Conservation (phyloP, 1,284 basidiomycete species). For the Mycena citricolor region DNA sequence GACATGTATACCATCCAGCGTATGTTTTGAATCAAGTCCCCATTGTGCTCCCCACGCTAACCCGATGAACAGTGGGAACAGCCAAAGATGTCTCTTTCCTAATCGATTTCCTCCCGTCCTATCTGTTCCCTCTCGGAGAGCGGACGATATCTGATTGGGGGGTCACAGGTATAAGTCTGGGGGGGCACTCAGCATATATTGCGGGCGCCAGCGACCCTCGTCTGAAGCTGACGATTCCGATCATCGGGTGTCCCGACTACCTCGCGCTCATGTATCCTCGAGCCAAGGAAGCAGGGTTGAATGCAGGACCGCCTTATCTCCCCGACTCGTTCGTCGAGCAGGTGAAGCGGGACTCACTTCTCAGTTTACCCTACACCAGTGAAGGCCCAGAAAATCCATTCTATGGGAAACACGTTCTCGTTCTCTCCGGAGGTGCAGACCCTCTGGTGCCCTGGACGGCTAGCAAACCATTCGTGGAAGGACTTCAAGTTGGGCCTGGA, state of each 20-base stretch:
- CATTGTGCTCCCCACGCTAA: slow-evolving; percentile 7
- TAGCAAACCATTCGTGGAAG: slow-evolving; percentile 53
- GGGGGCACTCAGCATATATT: slow-evolving; percentile 80
- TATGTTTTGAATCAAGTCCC: slow-evolving; percentile 30
- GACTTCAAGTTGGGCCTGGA: slow-evolving; percentile 52
- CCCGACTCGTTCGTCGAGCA: slow-evolving; percentile 53
- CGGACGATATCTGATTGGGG: slow-evolving; percentile 67
- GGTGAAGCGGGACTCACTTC: slow-evolving; percentile 48
- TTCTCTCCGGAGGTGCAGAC: slow-evolving; percentile 63
- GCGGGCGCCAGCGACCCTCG: slow-evolving; percentile 27
- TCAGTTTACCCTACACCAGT: slow-evolving; percentile 37
- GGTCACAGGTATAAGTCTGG: slow-evolving; percentile 70
- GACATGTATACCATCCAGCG: slow-evolving; percentile 78
- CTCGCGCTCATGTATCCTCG: slow-evolving; percentile 58
- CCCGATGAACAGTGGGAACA: slow-evolving; percentile 56
- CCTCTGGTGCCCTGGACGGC: slow-evolving; percentile 60
- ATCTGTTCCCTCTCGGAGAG: slow-evolving; percentile 75
- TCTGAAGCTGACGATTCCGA: slow-evolving; percentile 47
- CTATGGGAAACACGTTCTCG: slow-evolving; percentile 65
- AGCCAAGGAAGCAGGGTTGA: slow-evolving; percentile 46
- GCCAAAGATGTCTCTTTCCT: slow-evolving; percentile 77
- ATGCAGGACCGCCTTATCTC: slow-evolving; percentile 54
- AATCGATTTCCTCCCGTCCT: slow-evolving; percentile 78
- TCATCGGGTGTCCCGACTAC: slow-evolving; percentile 81
- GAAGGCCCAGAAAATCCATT: slow-evolving; percentile 53